A percentile compares a stretch with the other conserved stretches of the same genome.
Evolutionary conservation across 148 eudicot species (phyloP).

Genomic region (Vaccinium corymbosum): DNA sequence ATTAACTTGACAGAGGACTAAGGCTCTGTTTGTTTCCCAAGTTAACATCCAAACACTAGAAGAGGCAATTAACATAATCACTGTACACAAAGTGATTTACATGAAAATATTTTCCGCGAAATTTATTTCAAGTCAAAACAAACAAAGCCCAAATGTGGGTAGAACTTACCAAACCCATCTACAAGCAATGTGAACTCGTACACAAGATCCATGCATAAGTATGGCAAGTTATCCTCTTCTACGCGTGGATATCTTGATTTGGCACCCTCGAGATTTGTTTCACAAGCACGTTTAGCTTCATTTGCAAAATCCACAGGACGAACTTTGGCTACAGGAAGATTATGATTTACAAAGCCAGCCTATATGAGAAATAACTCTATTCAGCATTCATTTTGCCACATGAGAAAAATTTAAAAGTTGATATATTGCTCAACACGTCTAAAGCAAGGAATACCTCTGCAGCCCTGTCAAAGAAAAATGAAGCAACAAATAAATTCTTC

Average conservation of each 20-base stretch:
- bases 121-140: not conserved
- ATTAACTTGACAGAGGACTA: not conserved
- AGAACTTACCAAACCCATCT: constrained; percentile 83
- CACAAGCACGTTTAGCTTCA: constrained; percentile 82
- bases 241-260: constrained; percentile 57
- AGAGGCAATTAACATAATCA: not conserved
- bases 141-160: not conserved
- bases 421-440: not conserved
- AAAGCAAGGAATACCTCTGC: constrained; percentile 58
- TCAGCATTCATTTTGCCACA: constrained; percentile 7
- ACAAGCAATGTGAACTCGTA: constrained; percentile 87
- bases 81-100: not conserved
- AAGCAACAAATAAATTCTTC: constrained; percentile 86
- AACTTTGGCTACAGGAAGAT: constrained; percentile 59
- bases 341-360: constrained; percentile 82
- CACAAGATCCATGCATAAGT: constrained; percentile 90
- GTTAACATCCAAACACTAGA: not conserved
- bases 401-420: not conserved
- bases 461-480: constrained; percentile 97
- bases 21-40: not conserved
- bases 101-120: not conserved
- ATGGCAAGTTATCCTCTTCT: constrained; percentile 70
- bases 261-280: constrained; percentile 54
- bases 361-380: constrained; percentile 18
- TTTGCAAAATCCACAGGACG: constrained; percentile 62